These are phyloP conservation scores for Begonia masoniana DNA, from an alignment of 306 rosid species.

Conservation along the genomic window DNA sequence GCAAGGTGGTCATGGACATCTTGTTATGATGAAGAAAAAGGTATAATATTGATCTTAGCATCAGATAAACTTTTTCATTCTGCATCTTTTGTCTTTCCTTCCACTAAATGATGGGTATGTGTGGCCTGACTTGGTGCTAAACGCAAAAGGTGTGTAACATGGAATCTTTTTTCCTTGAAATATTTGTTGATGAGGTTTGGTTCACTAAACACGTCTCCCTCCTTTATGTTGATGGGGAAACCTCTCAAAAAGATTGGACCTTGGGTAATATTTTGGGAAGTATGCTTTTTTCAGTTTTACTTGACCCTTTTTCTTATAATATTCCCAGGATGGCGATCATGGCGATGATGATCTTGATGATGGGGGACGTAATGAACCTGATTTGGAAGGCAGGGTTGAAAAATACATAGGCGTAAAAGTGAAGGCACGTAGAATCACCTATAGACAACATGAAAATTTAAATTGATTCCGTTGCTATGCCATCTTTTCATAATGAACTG, in stretches of 20 bases:
- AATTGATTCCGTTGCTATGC: background rate
- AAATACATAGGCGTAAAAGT: conserved; percentile 98
- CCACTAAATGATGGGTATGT: background rate
- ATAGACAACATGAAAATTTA: background rate
- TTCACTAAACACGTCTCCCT: too few species aligned
- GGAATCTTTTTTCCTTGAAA: too few species aligned
- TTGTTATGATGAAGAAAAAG: conserved; percentile 96
- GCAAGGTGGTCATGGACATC: conserved; percentile 80
- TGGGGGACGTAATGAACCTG: conserved; percentile 71
- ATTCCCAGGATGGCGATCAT: conserved; percentile 63
- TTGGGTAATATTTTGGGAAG: too few species aligned
- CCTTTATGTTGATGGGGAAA: too few species aligned
- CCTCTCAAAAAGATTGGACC: too few species aligned
- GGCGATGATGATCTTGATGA: conserved; percentile 82
- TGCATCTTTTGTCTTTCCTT: conserved; percentile 11
- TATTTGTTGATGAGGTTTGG: too few species aligned
- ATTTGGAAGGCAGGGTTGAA: conserved; percentile 83
- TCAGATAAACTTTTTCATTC: conserved; percentile 1
- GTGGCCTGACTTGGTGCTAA: background rate
- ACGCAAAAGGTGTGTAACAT: too few species aligned
- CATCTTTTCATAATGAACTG: conserved; percentile 1
- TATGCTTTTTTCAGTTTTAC: too few species aligned
- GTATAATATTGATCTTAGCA: conserved; percentile 20
- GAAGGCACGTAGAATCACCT: conserved; percentile 44
- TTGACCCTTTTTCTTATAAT: conserved; percentile 1